Conservation (phyloP, 768 basidiomycete genomes). For the Sporobolomyces pararoseus region DNA sequence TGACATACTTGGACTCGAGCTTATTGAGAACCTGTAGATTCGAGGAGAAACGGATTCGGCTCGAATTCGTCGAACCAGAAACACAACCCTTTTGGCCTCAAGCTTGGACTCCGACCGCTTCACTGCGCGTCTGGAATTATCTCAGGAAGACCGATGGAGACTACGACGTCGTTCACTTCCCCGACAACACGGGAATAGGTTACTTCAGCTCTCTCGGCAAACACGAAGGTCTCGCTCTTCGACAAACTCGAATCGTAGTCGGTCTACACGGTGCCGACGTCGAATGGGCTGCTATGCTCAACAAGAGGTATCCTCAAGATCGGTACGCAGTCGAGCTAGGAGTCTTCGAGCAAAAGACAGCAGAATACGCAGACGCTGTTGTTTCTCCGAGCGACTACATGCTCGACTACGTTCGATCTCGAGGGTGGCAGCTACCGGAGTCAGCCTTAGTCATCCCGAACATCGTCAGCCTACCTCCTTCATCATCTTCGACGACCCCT, state of each 20-base stretch:
- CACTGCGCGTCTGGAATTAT: slow-evolving; percentile 33
- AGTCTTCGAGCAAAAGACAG: slow-evolving; percentile 32
- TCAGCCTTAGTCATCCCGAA: slow-evolving; percentile 36
- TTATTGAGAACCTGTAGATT: not conserved
- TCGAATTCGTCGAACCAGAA: slow-evolving; percentile 30
- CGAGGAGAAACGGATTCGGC: slow-evolving; percentile 20
- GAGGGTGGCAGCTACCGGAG: slow-evolving; percentile 30
- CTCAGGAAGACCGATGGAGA: slow-evolving; percentile 9
- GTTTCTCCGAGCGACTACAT: slow-evolving; percentile 42
- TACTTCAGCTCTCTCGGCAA: slow-evolving; percentile 30
- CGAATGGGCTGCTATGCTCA: slow-evolving; percentile 42
- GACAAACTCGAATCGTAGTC: slow-evolving; percentile 23
- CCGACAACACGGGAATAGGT: slow-evolving; percentile 41
- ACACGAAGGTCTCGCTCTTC: slow-evolving; percentile 35
- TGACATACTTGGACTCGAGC: not conserved
- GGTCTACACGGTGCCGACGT: slow-evolving; percentile 42
- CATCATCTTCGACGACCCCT: not conserved
- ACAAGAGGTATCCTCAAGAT: slow-evolving; percentile 36
- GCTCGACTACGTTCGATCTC: slow-evolving; percentile 21
- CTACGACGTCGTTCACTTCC: slow-evolving; percentile 41
- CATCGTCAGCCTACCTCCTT: slow-evolving; percentile 10
- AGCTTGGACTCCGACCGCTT: slow-evolving; percentile 37
- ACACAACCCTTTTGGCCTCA: slow-evolving; percentile 31
- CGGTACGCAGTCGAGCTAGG: slow-evolving; percentile 35
- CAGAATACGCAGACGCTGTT: slow-evolving; percentile 37